Evolutionary conservation across 1,139 yeast genomes (phyloP).

Genomic region (Hyphopichia burtonii): DNA sequence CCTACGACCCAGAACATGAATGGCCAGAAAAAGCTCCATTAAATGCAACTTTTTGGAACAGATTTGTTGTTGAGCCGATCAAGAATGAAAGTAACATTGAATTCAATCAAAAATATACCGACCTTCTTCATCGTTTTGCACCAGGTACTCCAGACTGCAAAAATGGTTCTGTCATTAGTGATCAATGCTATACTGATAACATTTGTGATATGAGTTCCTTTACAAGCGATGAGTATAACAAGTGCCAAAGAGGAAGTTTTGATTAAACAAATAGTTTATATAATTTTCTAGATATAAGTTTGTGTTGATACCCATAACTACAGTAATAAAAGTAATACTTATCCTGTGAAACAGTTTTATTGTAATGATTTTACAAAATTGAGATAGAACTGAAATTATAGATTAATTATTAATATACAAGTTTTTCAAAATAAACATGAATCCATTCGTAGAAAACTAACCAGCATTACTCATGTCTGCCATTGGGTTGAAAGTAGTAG

Average conservation of each 20-base stretch:
- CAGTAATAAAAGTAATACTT: too few relatives aligned
- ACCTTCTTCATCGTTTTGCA: slow-evolving; percentile 50
- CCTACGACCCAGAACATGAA: slow-evolving; percentile 40
- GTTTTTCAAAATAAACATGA: too few relatives aligned
- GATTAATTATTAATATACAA: too few relatives aligned
- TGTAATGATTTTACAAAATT: too few relatives aligned
- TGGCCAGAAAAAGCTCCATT: slow-evolving; percentile 56
- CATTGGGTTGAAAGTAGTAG: slow-evolving; percentile 15
- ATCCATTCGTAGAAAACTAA: background rate
- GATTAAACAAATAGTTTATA: too few relatives aligned
- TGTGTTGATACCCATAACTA: too few relatives aligned
- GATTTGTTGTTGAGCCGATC: slow-evolving; percentile 32
- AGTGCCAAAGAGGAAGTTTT: slow-evolving; percentile 10
- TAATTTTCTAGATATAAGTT: too few relatives aligned
- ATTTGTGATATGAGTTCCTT: slow-evolving; percentile 39
- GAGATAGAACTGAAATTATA: too few relatives aligned
- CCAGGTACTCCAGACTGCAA: slow-evolving; percentile 50
- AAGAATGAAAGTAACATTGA: slow-evolving; percentile 32
- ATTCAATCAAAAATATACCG: slow-evolving; percentile 47
- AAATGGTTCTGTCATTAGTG: slow-evolving; percentile 28
- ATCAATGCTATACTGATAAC: slow-evolving; percentile 38
- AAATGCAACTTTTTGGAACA: slow-evolving; percentile 61
- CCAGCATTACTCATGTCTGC: slow-evolving; percentile 1
- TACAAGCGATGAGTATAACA: slow-evolving; percentile 13
- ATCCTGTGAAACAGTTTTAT: too few relatives aligned